These are phyloP conservation scores for Penicillium verrucosum DNA, from an alignment of 2,329 filamentous ascomycete species.

Conservation along the genomic window DNA sequence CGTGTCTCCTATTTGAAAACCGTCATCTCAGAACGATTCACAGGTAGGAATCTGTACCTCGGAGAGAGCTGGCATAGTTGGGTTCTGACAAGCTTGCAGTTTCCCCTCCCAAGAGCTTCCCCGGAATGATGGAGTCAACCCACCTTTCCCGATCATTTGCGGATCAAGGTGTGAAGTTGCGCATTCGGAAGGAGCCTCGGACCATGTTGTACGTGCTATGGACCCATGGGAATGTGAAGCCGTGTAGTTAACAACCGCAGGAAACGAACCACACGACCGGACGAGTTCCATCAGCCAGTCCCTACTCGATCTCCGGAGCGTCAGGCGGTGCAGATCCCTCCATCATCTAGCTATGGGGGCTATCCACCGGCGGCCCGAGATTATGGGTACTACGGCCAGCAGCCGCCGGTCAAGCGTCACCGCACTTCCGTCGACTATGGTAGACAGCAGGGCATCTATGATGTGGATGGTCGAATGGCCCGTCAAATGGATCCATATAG, in stretches of 20 bases:
- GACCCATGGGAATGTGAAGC: background rate
- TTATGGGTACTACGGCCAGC: constrained; percentile 35
- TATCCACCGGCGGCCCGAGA: constrained; percentile 36
- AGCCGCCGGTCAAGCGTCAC: constrained; percentile 36
- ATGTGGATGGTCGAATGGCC: constrained; percentile 36
- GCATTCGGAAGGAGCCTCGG: constrained; percentile 78
- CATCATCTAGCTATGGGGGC: constrained; percentile 28
- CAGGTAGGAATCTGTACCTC: constrained; percentile 46
- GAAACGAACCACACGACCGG: constrained; percentile 39
- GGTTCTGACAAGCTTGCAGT: constrained; percentile 29
- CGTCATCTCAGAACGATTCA: constrained; percentile 65
- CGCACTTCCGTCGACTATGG: constrained; percentile 41
- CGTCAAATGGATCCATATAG: constrained; percentile 39
- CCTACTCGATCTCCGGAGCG: constrained; percentile 40
- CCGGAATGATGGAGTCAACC: constrained; percentile 77
- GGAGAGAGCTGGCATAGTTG: background rate
- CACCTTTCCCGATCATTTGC: constrained; percentile 77
- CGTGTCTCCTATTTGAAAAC: constrained; percentile 53
- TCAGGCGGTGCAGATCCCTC: constrained; percentile 35
- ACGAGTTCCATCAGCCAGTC: constrained; percentile 38
- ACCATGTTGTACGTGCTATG: constrained; percentile 42
- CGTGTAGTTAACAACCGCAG: constrained; percentile 26
- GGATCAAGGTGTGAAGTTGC: constrained; percentile 79
- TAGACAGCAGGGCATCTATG: constrained; percentile 35
- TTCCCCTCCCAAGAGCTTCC: constrained; percentile 63